These are phyloP conservation scores for Citrus glauca DNA, from an alignment of 345 rosid species.

Conservation along the genomic window DNA sequence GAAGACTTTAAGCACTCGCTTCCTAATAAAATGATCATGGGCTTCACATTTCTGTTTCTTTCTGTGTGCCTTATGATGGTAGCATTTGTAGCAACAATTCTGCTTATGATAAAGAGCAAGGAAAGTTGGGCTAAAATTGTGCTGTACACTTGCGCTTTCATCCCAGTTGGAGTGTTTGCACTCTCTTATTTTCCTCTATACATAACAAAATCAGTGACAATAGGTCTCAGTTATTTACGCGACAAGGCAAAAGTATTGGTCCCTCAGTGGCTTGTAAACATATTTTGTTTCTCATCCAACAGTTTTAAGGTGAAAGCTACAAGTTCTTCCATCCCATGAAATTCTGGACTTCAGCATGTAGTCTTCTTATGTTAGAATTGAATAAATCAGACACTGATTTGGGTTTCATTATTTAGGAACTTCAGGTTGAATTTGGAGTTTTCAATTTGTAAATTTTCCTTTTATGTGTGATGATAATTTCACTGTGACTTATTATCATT, in stretches of 20 bases:
- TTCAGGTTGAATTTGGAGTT: too few relatives aligned
- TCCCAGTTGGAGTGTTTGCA: conserved; percentile 1
- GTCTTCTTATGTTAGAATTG: not conserved
- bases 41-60: conserved; percentile 6
- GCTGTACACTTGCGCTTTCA: not conserved
- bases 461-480: too few relatives aligned
- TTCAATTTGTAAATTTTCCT: too few relatives aligned
- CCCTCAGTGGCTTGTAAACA: not conserved
- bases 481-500: too few relatives aligned
- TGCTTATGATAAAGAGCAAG: conserved; percentile 4
- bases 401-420: too few relatives aligned
- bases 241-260: not conserved
- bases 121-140: conserved; percentile 3
- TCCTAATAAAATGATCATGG: not conserved
- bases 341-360: not conserved
- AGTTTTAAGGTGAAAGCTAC: not conserved
- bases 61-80: conserved; percentile 9
- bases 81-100: conserved; percentile 2
- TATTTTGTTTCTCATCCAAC: not conserved
- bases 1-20: conserved; percentile 6
- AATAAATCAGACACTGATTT: not conserved
- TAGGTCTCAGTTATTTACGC: not conserved
- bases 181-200: not conserved
- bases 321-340: conserved; percentile 1
- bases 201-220: not conserved